phyloP scores from a whole-genome alignment of 78 protist genomes.

The Dictyostelium discoideum region dicty_2.7 NC_007088.5:3929501-3930000 shows the following conservation, averaged over 20 bases:
- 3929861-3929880: background rate
- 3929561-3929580: background rate
- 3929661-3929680: background rate
- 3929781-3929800: background rate
- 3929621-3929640: background rate
- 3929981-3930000: slow-evolving; percentile 29
- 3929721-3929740: slow-evolving; percentile 29
- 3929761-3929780: slow-evolving; percentile 59
- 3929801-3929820: slow-evolving; percentile 33
- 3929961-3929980: slow-evolving; percentile 41
- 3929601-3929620: background rate
- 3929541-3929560: slow-evolving; percentile 13
- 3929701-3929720: slow-evolving; percentile 19
- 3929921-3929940: slow-evolving; percentile 29
- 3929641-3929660: background rate
- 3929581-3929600: background rate
- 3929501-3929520: slow-evolving; percentile 33
- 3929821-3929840: slow-evolving; percentile 35
- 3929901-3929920: slow-evolving; percentile 23
- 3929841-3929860: background rate
- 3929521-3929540: slow-evolving; percentile 43
- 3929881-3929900: slow-evolving; percentile 44
- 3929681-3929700: slow-evolving; percentile 15
- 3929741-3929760: slow-evolving; percentile 29
- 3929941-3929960: background rate